Percentiles rank a stretch among this genome's conserved stretches.
Evolutionary conservation across 129 eudicot genomes (phyloP).

Genomic region (Chrysanthemum lavandulifolium): DNA sequence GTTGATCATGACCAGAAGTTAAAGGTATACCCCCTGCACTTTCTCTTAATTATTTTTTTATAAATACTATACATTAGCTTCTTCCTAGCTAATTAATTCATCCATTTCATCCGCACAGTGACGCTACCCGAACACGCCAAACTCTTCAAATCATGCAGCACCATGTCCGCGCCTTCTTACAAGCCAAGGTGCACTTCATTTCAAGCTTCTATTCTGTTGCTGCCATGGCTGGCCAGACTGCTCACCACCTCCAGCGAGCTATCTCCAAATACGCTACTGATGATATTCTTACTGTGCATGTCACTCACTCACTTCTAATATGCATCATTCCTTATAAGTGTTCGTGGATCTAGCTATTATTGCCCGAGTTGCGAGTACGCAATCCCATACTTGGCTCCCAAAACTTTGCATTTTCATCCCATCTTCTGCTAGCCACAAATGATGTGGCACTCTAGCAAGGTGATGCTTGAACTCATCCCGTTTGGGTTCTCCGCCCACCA

Average conservation of each 20-base stretch:
- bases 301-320: slow-evolving; percentile 20
- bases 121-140: slow-evolving; percentile 79
- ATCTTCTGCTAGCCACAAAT: too few relatives aligned
- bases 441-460: too few relatives aligned
- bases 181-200: slow-evolving; percentile 75
- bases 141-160: slow-evolving; percentile 82
- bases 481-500: too few relatives aligned
- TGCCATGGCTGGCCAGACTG: slow-evolving; percentile 96
- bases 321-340: slow-evolving; percentile 33
- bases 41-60: too few relatives aligned
- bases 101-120: slow-evolving; percentile 31
- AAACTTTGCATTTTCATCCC: too few relatives aligned
- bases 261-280: slow-evolving; percentile 71
- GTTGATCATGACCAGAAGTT: too few relatives aligned
- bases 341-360: not conserved
- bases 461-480: too few relatives aligned
- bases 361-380: too few relatives aligned
- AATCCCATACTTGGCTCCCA: too few relatives aligned
- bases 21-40: too few relatives aligned
- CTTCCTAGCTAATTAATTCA: slow-evolving; percentile 9
- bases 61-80: not conserved
- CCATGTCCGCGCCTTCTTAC: slow-evolving; percentile 55
- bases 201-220: slow-evolving; percentile 93
- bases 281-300: slow-evolving; percentile 88
- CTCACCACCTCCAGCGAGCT: slow-evolving; percentile 75